A percentile compares a stretch with the other conserved stretches of the same genome.
phyloP scores from a whole-genome alignment of 495 filamentous ascomycete species.

The Penicillium herquei region DNA sequence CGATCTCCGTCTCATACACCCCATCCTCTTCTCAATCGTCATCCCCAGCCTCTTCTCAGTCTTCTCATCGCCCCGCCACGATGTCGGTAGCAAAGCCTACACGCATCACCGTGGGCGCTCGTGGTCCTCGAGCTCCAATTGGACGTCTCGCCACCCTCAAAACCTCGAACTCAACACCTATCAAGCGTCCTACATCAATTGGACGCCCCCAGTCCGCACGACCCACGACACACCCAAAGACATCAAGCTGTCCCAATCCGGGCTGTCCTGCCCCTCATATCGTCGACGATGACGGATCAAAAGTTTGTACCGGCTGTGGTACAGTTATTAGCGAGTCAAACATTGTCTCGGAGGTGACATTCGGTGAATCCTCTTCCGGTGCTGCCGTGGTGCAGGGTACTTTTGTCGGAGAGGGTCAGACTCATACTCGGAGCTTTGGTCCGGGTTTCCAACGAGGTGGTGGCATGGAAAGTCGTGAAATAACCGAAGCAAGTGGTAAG shows the following conservation, averaged over 20 bases:
- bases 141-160: slow-evolving; percentile 44
- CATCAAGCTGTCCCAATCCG: slow-evolving; percentile 46
- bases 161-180: slow-evolving; percentile 32
- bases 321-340: slow-evolving; percentile 75
- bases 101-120: slow-evolving; percentile 34
- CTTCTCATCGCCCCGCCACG: slow-evolving; percentile 1
- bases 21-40: not conserved
- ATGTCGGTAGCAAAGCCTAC: slow-evolving; percentile 33
- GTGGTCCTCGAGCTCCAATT: slow-evolving; percentile 34
- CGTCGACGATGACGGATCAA: slow-evolving; percentile 53
- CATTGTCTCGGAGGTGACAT: slow-evolving; percentile 87
- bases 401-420: slow-evolving; percentile 79
- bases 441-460: slow-evolving; percentile 54
- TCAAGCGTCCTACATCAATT: slow-evolving; percentile 38
- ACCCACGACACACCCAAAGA: slow-evolving; percentile 42
- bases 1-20: not conserved
- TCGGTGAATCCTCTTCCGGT: slow-evolving; percentile 78
- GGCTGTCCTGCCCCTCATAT: slow-evolving; percentile 49
- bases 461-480: slow-evolving; percentile 64
- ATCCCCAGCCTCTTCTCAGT: not conserved
- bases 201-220: slow-evolving; percentile 33
- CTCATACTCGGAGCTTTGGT: slow-evolving; percentile 61
- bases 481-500: slow-evolving; percentile 61
- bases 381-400: slow-evolving; percentile 90
- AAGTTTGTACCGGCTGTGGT: slow-evolving; percentile 80